Percentiles rank a stretch among this genome's conserved stretches.
Conservation (phyloP, 2,329 filamentous ascomycete genomes). For the Graphiopsis chlorocephala region DNA sequence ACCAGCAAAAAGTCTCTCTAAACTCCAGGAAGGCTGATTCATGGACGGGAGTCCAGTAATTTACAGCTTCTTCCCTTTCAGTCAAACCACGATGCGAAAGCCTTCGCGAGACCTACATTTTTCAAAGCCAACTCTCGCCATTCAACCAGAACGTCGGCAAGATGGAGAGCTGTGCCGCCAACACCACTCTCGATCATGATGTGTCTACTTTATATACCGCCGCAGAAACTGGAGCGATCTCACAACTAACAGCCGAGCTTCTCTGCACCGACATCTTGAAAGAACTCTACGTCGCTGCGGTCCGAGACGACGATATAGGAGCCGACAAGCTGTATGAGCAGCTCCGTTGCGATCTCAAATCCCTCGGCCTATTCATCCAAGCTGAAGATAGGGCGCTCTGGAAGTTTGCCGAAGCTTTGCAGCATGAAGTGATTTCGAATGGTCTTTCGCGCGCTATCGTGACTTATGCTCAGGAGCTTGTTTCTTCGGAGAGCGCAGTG, state of each 20-base stretch:
- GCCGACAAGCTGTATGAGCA: not conserved
- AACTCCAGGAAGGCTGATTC: not conserved
- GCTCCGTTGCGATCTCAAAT: not conserved
- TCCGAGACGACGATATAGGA: not conserved
- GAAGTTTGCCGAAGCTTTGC: not conserved
- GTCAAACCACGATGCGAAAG: not conserved
- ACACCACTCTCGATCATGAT: not conserved
- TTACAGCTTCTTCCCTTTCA: not conserved
- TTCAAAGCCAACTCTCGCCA: not conserved
- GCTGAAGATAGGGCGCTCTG: not conserved
- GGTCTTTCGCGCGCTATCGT: not conserved
- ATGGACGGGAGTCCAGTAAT: not conserved
- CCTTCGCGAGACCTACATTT: not conserved
- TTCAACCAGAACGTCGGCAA: not conserved
- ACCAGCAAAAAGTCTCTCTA: not conserved
- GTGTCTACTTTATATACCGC: not conserved
- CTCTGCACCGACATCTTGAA: not conserved
- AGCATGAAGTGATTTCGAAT: not conserved
- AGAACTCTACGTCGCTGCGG: not conserved
- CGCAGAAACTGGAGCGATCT: not conserved
- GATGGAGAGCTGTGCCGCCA: not conserved
- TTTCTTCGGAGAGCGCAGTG: not conserved
- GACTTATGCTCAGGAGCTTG: not conserved
- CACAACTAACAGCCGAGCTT: not conserved
- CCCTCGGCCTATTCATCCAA: not conserved